Percentiles rank a stretch among this genome's conserved stretches.
Conservation (phyloP, 2,329 filamentous ascomycete genomes). For the Scortechinia acanthostroma region DNA sequence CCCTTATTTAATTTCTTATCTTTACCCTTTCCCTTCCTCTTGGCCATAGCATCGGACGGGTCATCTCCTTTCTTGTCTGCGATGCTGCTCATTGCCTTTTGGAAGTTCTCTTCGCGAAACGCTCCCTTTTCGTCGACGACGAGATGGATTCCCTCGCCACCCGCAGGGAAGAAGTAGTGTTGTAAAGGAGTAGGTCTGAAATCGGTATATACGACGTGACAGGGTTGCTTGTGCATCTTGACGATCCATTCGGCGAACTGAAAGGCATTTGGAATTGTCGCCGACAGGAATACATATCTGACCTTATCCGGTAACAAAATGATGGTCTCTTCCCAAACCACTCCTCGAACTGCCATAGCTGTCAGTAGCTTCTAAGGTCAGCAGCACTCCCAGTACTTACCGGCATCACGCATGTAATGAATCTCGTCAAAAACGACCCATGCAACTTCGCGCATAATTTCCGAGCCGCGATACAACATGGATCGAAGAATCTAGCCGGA, state of each 20-base stretch:
- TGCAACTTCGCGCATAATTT: conserved; percentile 98
- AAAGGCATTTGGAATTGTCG: conserved; percentile 97
- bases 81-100: conserved; percentile 86
- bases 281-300: conserved; percentile 94
- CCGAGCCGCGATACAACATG: conserved; percentile 94
- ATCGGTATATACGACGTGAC: conserved; percentile 97
- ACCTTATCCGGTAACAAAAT: conserved; percentile 97
- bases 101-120: conserved; percentile 96
- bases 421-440: conserved; percentile 99
- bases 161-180: conserved; percentile 94
- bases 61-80: conserved; percentile 82
- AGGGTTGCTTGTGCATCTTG: conserved; percentile 94
- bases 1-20: conserved; percentile 89
- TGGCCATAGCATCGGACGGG: conserved; percentile 70
- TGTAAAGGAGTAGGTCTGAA: conserved; percentile 94
- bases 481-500: conserved; percentile 86
- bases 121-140: conserved; percentile 94
- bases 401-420: conserved; percentile 93
- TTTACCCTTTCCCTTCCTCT: conserved; percentile 79
- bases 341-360: conserved; percentile 81
- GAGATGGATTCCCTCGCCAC: conserved; percentile 85
- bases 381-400: too few relatives aligned
- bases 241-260: conserved; percentile 99
- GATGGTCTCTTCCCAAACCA: conserved; percentile 99
- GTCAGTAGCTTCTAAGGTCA: too few relatives aligned